Conservation (phyloP, 2,329 filamentous ascomycete genomes). For the Sporothrix dimorphospora region DNA sequence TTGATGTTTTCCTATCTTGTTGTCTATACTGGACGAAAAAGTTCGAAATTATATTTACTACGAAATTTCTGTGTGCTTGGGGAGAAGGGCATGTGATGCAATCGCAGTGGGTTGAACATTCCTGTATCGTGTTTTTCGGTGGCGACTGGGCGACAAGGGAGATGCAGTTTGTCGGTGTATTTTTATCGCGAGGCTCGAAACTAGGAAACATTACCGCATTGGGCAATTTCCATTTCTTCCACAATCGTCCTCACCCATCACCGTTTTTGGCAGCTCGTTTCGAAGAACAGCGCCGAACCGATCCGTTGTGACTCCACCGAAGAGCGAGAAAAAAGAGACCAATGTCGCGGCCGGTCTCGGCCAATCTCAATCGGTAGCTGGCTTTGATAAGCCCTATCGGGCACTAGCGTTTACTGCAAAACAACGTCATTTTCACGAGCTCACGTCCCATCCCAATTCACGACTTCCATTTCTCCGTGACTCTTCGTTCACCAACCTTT, state of each 20-base stretch:
- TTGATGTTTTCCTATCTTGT: no score
- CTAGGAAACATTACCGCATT: neutral
- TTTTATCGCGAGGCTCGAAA: neutral
- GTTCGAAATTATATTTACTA: no score
- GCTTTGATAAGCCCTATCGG: neutral
- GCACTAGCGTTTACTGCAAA: neutral
- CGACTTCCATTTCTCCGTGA: neutral
- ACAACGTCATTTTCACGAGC: conserved; percentile 17
- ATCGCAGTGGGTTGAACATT: neutral
- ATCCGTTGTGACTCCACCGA: neutral
- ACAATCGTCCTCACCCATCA: neutral
- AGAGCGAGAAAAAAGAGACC: neutral
- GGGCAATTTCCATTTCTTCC: neutral
- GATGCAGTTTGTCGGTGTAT: neutral
- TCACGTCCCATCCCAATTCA: neutral
- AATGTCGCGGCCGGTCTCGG: neutral
- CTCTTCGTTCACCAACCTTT: neutral
- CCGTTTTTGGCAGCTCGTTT: neutral
- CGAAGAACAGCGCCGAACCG: neutral
- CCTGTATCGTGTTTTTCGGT: neutral
- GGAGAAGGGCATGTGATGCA: neutral
- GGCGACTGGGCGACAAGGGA: neutral
- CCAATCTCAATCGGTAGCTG: no score
- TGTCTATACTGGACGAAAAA: no score
- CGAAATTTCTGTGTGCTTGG: no score